phyloP scores from a whole-genome alignment of 805 yeast species.

The Hanseniaspora nectarophila region DNA sequence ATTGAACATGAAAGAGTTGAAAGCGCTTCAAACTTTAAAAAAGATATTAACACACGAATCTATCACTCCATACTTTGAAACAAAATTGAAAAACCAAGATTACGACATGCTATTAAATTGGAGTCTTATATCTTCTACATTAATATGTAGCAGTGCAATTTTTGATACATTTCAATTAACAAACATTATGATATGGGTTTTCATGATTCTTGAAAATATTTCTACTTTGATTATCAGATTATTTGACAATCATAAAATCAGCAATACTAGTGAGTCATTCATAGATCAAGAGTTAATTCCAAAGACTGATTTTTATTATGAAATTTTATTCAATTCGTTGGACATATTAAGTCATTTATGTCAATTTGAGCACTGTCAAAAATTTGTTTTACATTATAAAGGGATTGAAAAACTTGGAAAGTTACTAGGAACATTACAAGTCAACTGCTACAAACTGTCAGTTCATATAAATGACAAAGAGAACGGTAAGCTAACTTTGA shows the following conservation, averaged over 20 bases:
- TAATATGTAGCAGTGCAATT: constrained; percentile 29
- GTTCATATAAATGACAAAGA: constrained; percentile 22
- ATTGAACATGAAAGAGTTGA: neutral
- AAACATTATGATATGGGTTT: constrained; percentile 32
- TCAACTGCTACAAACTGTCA: constrained; percentile 27
- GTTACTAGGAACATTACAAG: constrained; percentile 27
- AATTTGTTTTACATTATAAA: constrained; percentile 29
- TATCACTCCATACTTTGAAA: constrained; percentile 2
- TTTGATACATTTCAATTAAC: constrained; percentile 33
- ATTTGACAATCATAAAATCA: constrained; percentile 19
- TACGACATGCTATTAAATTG: constrained; percentile 17
- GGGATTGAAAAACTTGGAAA: constrained; percentile 28
- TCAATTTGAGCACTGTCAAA: constrained; percentile 29
- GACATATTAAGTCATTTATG: constrained; percentile 29
- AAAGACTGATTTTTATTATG: constrained; percentile 20
- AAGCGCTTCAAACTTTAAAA: neutral
- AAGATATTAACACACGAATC: constrained; percentile 12
- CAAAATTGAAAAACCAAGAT: neutral
- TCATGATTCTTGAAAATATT: constrained; percentile 24
- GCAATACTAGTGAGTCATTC: constrained; percentile 6
- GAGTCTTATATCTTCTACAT: constrained; percentile 24
- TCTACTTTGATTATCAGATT: constrained; percentile 20
- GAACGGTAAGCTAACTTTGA: constrained; percentile 18
- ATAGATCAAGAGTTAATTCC: constrained; percentile 17
- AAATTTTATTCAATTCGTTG: constrained; percentile 23